Evolutionary conservation across 306 rosid genomes (phyloP).

Genomic region (Malus sylvestris): DNA sequence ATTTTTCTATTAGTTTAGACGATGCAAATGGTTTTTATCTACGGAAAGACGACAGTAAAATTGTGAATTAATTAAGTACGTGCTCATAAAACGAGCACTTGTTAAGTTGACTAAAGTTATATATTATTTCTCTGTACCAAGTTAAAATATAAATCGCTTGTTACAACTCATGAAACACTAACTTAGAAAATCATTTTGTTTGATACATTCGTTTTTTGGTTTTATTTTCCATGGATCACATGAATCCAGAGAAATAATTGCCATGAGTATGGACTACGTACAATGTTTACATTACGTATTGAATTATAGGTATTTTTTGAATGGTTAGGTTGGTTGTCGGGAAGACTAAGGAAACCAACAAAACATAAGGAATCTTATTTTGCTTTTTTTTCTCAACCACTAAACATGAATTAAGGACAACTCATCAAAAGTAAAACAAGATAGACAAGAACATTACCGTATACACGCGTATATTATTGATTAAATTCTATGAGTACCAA

Average conservation of each 20-base stretch:
- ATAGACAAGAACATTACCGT: background rate
- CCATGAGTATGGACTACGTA: background rate
- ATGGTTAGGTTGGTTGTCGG: conserved; percentile 58
- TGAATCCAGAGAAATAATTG: background rate
- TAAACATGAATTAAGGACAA: conserved; percentile 23
- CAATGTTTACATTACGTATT: background rate
- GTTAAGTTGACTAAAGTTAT: background rate
- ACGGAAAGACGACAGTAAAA: background rate
- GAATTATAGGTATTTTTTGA: conserved; percentile 8
- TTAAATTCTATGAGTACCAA: background rate
- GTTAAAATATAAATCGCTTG: background rate
- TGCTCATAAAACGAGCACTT: too few relatives aligned
- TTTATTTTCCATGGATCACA: background rate
- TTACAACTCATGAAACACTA: background rate
- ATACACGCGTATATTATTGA: too few relatives aligned
- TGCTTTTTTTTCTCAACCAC: conserved; percentile 24
- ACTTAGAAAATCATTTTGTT: background rate
- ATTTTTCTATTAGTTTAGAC: background rate
- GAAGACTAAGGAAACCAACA: conserved; percentile 52
- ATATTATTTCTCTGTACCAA: too few relatives aligned
- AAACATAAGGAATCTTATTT: conserved; percentile 61
- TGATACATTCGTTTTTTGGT: background rate
- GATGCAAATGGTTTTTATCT: too few relatives aligned
- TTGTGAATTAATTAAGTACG: too few relatives aligned
- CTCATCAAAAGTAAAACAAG: background rate